phyloP scores from a whole-genome alignment of 2,329 filamentous ascomycete species.

The Aspergillus ibericus region DNA sequence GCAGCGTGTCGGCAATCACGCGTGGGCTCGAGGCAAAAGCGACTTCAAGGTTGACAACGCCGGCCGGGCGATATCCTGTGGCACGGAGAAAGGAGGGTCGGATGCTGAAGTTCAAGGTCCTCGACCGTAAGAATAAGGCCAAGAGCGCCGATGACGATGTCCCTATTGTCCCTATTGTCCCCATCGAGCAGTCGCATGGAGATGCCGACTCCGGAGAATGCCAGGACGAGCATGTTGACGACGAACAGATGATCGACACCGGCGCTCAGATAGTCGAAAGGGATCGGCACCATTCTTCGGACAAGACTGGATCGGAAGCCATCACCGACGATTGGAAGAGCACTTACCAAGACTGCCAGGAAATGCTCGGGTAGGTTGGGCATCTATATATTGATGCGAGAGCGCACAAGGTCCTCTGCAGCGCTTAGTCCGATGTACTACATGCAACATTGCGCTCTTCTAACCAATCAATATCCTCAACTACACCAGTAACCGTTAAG shows the following conservation, averaged over 20 bases:
- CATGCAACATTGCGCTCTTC: not conserved
- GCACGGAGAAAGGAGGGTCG: conserved; percentile 14
- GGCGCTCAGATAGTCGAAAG: not conserved
- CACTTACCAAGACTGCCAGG: conserved; percentile 2
- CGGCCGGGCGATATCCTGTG: conserved; percentile 8
- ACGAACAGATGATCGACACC: not conserved
- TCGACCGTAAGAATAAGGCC: conserved; percentile 5
- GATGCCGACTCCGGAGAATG: not conserved
- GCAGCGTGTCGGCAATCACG: conserved; percentile 13
- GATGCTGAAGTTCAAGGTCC: conserved; percentile 12
- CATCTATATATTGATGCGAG: not conserved
- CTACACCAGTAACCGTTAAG: not conserved
- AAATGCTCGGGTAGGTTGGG: not conserved
- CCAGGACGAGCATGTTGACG: not conserved
- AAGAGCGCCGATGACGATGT: not conserved
- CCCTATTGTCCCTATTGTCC: not conserved
- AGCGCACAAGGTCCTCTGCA: not conserved
- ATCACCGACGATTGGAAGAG: not conserved
- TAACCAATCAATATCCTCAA: not conserved
- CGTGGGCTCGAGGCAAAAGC: conserved; percentile 14
- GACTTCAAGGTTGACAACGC: conserved; percentile 7
- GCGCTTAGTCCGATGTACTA: not conserved
- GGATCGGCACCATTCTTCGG: not conserved
- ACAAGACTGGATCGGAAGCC: not conserved
- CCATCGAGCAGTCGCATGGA: not conserved